Conservation (phyloP, 1,139 yeast species). For the Geotrichum macrosporum region DNA sequence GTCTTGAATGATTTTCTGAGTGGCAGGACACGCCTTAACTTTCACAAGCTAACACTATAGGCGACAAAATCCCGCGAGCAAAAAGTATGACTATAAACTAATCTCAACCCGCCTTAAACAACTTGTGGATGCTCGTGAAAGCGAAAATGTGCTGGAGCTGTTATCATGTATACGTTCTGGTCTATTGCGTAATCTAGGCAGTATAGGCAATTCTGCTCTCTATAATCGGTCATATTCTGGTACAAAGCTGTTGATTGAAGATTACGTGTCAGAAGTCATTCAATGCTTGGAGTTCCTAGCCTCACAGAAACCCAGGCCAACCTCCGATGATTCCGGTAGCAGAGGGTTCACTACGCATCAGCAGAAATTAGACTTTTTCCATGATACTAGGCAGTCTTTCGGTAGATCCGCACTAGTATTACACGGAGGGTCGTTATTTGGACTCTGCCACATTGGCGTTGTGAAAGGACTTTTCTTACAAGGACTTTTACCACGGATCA, state of each 20-base stretch:
- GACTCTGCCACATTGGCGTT: conserved; percentile 89
- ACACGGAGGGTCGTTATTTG: conserved; percentile 93
- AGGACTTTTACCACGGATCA: conserved; percentile 72
- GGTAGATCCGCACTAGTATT: conserved; percentile 86
- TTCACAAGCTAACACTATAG: conserved; percentile 37
- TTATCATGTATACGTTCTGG: conserved; percentile 78
- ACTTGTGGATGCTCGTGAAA: conserved; percentile 57
- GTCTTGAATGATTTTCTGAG: neutral
- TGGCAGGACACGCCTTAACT: neutral
- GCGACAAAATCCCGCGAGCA: conserved; percentile 82
- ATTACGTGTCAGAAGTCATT: conserved; percentile 72
- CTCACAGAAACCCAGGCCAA: conserved; percentile 4
- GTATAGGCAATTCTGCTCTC: conserved; percentile 73
- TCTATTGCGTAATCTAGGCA: conserved; percentile 82
- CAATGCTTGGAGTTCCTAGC: conserved; percentile 56
- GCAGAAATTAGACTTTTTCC: conserved; percentile 75
- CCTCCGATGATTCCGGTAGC: too few relatives aligned
- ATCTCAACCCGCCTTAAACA: conserved; percentile 69
- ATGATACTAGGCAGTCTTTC: conserved; percentile 81
- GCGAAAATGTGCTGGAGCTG: conserved; percentile 54
- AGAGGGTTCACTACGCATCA: conserved; percentile 39
- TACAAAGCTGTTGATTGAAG: conserved; percentile 82
- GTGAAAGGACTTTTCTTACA: conserved; percentile 72
- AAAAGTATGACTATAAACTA: conserved; percentile 76
- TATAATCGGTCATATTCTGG: conserved; percentile 83